Evolutionary conservation across 805 yeast species (phyloP).

Genomic region (Ogataea chonburiensis): DNA sequence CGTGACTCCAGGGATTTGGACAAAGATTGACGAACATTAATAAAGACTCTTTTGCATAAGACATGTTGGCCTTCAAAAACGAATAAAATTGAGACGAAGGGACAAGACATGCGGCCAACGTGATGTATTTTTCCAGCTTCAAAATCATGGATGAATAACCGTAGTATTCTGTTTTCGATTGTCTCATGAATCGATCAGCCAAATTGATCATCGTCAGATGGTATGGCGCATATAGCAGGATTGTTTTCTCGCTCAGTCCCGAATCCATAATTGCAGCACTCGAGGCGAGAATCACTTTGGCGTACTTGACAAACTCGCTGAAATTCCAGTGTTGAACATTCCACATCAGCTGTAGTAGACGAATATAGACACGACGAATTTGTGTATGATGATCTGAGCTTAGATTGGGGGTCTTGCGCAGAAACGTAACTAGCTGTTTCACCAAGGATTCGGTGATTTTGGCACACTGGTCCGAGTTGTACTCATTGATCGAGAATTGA

Average conservation of each 20-base stretch:
- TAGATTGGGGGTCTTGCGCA: slow-evolving; percentile 5
- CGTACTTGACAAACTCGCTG: slow-evolving; percentile 16
- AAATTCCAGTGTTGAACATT: slow-evolving; percentile 15
- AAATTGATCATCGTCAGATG: slow-evolving; percentile 21
- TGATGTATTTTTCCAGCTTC: slow-evolving; percentile 16
- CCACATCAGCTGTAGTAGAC: slow-evolving; percentile 28
- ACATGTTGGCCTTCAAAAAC: slow-evolving; percentile 14
- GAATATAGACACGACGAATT: slow-evolving; percentile 27
- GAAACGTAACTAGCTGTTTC: slow-evolving; percentile 8
- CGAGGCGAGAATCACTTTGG: slow-evolving; percentile 17
- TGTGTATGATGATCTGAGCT: slow-evolving; percentile 7
- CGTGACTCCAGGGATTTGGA: slow-evolving; percentile 29
- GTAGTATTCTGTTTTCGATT: neutral
- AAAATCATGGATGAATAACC: slow-evolving; percentile 1
- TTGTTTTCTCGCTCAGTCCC: slow-evolving; percentile 8
- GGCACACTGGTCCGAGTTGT: slow-evolving; percentile 12
- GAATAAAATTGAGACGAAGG: slow-evolving; percentile 18
- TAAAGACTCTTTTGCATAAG: slow-evolving; percentile 24
- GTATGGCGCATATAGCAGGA: slow-evolving; percentile 25
- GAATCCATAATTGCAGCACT: slow-evolving; percentile 13
- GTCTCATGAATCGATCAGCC: slow-evolving; percentile 15
- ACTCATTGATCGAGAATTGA: slow-evolving; percentile 16
- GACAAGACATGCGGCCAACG: slow-evolving; percentile 19
- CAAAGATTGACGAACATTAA: slow-evolving; percentile 20
- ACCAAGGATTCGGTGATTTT: slow-evolving; percentile 14